phyloP scores from a whole-genome alignment of 129 eudicot species.

The Silybum marianum region DNA sequence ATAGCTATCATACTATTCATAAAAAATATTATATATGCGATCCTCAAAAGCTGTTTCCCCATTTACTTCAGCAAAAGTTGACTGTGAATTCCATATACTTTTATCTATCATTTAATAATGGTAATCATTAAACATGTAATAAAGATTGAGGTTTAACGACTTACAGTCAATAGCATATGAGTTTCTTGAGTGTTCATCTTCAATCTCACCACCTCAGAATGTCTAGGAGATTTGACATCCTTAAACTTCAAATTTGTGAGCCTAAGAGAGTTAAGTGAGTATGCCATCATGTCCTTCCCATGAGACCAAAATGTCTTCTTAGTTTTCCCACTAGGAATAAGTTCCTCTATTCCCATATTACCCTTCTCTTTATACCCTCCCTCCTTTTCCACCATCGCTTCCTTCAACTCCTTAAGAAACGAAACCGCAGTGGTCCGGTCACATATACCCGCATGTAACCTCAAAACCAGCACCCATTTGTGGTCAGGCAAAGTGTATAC shows the following conservation, averaged over 20 bases:
- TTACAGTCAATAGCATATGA: slow-evolving; percentile 45
- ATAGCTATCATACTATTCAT: no score
- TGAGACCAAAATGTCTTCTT: slow-evolving; percentile 64
- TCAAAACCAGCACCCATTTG: slow-evolving; percentile 40
- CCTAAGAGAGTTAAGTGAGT: slow-evolving; percentile 49
- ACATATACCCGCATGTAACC: slow-evolving; percentile 51
- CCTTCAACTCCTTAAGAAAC: slow-evolving; percentile 55
- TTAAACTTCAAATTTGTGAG: slow-evolving; percentile 56
- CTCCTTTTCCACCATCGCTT: slow-evolving; percentile 24
- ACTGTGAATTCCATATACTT: not conserved
- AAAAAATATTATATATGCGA: not conserved
- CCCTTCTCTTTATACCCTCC: slow-evolving; percentile 43
- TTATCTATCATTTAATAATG: no score
- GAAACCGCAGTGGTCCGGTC: slow-evolving; percentile 59
- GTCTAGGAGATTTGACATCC: slow-evolving; percentile 43
- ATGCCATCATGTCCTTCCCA: slow-evolving; percentile 58
- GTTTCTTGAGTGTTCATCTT: slow-evolving; percentile 43
- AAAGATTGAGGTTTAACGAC: slow-evolving; percentile 22
- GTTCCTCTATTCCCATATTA: slow-evolving; percentile 52
- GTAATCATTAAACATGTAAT: no score
- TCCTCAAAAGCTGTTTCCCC: not conserved
- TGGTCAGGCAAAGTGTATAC: slow-evolving; percentile 43
- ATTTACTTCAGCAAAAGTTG: not conserved
- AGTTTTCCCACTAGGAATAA: slow-evolving; percentile 48
- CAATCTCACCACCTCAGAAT: slow-evolving; percentile 49